Conservation (phyloP, 495 filamentous ascomycete genomes). For the Neurospora sp. region DNA sequence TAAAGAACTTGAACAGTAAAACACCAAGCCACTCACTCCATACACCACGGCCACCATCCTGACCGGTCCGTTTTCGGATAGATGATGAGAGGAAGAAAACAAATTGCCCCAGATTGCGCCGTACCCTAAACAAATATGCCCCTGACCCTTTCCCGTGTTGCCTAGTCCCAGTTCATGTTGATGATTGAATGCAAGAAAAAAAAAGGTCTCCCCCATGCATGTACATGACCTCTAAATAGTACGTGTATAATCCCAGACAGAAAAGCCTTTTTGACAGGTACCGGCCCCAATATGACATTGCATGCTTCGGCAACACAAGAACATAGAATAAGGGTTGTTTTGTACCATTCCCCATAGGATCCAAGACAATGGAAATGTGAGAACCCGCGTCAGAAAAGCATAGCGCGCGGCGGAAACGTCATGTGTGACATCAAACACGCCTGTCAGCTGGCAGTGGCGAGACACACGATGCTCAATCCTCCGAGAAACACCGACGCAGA, state of each 20-base stretch:
- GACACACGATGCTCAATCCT: neutral
- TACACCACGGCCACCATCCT: neutral
- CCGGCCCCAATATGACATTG: neutral
- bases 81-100: neutral
- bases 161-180: neutral
- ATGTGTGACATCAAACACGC: neutral
- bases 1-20: neutral
- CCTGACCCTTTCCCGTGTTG: neutral
- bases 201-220: conserved; percentile 1
- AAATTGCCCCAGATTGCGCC: neutral
- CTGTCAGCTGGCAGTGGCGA: neutral
- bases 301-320: neutral
- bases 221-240: neutral
- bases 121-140: neutral
- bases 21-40: neutral
- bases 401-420: neutral
- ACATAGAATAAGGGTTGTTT: neutral
- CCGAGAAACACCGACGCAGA: neutral
- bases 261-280: neutral
- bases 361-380: neutral
- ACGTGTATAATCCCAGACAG: neutral
- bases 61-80: neutral
- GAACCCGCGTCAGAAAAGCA: neutral
- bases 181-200: conserved; percentile 1
- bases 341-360: neutral